Conservation (phyloP, 345 rosid species). For the Populus davidiana region DNA sequence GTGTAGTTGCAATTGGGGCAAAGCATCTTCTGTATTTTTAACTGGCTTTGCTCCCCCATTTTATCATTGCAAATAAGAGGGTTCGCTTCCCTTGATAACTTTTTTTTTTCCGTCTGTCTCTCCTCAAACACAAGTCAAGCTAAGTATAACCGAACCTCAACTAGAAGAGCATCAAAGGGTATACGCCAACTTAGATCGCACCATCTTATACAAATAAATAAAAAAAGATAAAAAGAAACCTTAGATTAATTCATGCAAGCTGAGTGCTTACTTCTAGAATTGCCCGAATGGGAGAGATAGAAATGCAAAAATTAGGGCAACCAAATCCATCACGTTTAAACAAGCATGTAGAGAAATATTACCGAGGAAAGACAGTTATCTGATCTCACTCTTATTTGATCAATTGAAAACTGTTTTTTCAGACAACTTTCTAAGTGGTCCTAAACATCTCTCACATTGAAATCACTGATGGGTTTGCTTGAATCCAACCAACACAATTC, state of each 20-base stretch:
- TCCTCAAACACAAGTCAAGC: background rate
- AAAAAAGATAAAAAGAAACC: background rate
- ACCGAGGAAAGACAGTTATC: background rate
- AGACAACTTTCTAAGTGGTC: conserved; percentile 19
- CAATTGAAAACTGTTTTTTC: conserved; percentile 8
- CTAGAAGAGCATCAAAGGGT: background rate
- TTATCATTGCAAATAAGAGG: no score
- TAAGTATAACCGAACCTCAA: background rate
- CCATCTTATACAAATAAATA: background rate
- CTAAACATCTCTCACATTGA: background rate
- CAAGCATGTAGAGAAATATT: background rate
- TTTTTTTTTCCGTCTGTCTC: background rate
- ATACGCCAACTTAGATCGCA: background rate
- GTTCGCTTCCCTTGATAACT: no score
- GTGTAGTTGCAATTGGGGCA: background rate
- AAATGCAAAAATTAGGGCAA: background rate
- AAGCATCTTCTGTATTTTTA: background rate
- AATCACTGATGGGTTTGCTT: conserved; percentile 20
- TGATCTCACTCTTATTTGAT: background rate
- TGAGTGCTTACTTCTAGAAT: background rate
- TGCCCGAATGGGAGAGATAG: background rate
- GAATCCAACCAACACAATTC: conserved; percentile 12
- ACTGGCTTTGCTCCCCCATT: no score
- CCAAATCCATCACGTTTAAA: background rate
- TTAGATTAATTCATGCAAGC: background rate